phyloP scores from a whole-genome alignment of 441 rosid species.

The Populus hybrid region DNA sequence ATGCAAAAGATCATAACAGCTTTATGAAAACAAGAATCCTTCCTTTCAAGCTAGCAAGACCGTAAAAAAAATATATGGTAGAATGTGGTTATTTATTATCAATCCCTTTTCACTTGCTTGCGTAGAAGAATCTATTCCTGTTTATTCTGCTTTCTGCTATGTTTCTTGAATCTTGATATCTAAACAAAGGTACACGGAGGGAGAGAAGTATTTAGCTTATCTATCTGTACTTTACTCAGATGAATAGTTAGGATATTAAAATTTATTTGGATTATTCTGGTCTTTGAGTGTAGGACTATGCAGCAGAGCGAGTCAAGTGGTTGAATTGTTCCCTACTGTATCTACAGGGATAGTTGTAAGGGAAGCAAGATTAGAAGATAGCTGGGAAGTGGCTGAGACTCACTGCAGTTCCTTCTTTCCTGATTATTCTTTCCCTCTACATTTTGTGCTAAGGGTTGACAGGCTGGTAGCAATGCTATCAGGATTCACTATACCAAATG shows the following conservation, averaged over 20 bases:
- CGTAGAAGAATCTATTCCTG: neutral
- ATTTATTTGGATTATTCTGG: neutral
- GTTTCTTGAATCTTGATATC: too few relatives aligned
- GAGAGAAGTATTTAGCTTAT: too few relatives aligned
- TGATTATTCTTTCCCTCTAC: constrained; percentile 73
- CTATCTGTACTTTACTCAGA: too few relatives aligned
- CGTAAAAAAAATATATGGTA: neutral
- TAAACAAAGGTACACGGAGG: too few relatives aligned
- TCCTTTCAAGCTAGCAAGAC: neutral
- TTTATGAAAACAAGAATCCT: neutral
- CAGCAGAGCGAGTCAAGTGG: constrained; percentile 77
- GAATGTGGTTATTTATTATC: neutral
- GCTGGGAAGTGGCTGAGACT: constrained; percentile 97
- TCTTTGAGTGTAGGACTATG: constrained; percentile 45
- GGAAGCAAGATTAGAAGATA: constrained; percentile 87
- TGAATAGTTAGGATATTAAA: neutral
- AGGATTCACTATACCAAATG: constrained; percentile 66
- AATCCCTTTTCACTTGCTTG: neutral
- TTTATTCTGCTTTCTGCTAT: too few relatives aligned
- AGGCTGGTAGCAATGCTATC: constrained; percentile 69
- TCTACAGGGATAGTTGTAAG: constrained; percentile 83
- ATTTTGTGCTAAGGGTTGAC: constrained; percentile 71
- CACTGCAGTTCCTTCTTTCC: constrained; percentile 92
- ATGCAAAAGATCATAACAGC: too few relatives aligned
- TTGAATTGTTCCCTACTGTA: constrained; percentile 56